A percentile compares a stretch with the other conserved stretches of the same genome.
Evolutionary conservation across 352 stramenopile species (phyloP).

Genomic region (Blastocystis sp.): DNA sequence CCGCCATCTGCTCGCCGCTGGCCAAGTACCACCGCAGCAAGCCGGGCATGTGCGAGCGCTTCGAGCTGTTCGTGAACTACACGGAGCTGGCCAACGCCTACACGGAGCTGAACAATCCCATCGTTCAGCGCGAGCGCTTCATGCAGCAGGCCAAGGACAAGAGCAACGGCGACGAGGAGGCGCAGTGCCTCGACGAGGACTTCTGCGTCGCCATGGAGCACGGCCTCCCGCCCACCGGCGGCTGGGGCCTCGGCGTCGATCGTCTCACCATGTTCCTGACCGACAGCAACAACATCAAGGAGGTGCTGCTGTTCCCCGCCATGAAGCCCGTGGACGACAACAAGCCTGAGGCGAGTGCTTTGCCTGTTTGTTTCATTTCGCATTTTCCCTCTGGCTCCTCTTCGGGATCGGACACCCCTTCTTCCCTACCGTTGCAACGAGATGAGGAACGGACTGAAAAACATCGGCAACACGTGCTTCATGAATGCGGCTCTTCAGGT

Average conservation of each 20-base stretch:
- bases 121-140: slow-evolving; percentile 91
- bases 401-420: not conserved
- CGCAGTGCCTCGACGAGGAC: slow-evolving; percentile 88
- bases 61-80: slow-evolving; percentile 93
- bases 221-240: slow-evolving; percentile 90
- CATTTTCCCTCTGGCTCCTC: not conserved
- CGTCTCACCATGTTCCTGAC: slow-evolving; percentile 96
- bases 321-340: slow-evolving; percentile 86
- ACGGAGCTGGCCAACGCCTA: slow-evolving; percentile 96
- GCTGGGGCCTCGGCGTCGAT: slow-evolving; percentile 94
- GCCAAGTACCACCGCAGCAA: slow-evolving; percentile 84
- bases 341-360: slow-evolving; percentile 43
- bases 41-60: slow-evolving; percentile 89
- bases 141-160: slow-evolving; percentile 83
- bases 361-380: slow-evolving; percentile 45
- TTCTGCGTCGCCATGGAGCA: slow-evolving; percentile 96
- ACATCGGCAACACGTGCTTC: slow-evolving; percentile 83
- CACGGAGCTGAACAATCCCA: slow-evolving; percentile 96
- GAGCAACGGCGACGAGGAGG: slow-evolving; percentile 81
- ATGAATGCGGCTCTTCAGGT: slow-evolving; percentile 80
- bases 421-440: slow-evolving; percentile 18
- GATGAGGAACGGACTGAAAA: slow-evolving; percentile 74
- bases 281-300: slow-evolving; percentile 96
- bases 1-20: slow-evolving; percentile 92
- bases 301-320: slow-evolving; percentile 96